These are phyloP conservation scores for Trametes sp. DNA, from an alignment of 1,284 basidiomycete genomes.

Conservation along the genomic window DNA sequence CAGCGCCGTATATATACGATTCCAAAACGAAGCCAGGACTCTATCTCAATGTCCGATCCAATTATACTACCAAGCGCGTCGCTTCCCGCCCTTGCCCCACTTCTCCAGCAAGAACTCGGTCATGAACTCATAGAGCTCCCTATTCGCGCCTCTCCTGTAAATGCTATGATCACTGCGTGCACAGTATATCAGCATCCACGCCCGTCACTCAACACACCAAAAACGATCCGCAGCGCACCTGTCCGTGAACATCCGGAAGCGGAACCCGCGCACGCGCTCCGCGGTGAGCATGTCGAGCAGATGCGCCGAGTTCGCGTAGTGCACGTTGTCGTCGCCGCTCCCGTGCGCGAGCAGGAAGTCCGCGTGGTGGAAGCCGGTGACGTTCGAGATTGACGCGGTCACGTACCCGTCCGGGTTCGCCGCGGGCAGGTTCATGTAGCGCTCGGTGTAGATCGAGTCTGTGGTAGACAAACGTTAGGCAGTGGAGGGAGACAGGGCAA, in stretches of 20 bases:
- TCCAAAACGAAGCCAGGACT: no score
- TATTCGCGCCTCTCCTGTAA: slow-evolving; percentile 72
- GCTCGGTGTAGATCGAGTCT: slow-evolving; percentile 93
- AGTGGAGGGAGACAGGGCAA: background rate
- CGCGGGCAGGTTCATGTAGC: slow-evolving; percentile 92
- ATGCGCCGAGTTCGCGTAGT: slow-evolving; percentile 91
- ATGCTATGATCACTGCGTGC: slow-evolving; percentile 80
- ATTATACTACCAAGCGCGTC: slow-evolving; percentile 33
- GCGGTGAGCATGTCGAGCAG: slow-evolving; percentile 91
- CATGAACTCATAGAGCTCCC: slow-evolving; percentile 91
- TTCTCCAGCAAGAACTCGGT: slow-evolving; percentile 85
- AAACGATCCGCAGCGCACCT: slow-evolving; percentile 58
- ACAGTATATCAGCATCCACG: slow-evolving; percentile 19
- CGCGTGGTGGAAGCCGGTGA: slow-evolving; percentile 81
- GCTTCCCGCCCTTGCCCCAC: slow-evolving; percentile 87
- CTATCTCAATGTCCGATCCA: background rate
- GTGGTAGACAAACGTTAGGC: background rate
- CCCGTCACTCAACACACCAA: background rate
- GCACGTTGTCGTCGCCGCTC: slow-evolving; percentile 94
- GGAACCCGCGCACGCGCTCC: slow-evolving; percentile 77
- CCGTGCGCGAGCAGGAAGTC: slow-evolving; percentile 92
- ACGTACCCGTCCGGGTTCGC: slow-evolving; percentile 86
- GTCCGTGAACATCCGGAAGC: slow-evolving; percentile 97
- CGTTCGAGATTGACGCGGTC: slow-evolving; percentile 85
- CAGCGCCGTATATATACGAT: no score